These are phyloP conservation scores for Murraya paniculata DNA, from an alignment of 345 rosid genomes.

Conservation along the genomic window DNA sequence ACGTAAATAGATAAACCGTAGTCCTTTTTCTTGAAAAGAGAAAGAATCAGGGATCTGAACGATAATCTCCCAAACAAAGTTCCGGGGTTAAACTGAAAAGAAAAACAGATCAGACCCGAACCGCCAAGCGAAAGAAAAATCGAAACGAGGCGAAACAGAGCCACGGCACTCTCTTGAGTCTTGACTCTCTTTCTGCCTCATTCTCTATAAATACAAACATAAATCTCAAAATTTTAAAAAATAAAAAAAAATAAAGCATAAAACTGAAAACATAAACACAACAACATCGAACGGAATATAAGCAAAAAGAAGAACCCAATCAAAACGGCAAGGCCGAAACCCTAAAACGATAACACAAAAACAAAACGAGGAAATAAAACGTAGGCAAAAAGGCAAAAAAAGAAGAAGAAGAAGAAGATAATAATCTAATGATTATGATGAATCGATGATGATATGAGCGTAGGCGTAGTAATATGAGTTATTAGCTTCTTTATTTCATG, in stretches of 20 bases:
- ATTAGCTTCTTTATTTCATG: slow-evolving; percentile 10
- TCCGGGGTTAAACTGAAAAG: background rate
- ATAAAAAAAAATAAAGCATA: background rate
- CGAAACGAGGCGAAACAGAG: background rate
- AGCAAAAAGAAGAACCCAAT: slow-evolving; percentile 1
- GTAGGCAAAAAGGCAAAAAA: too few relatives aligned
- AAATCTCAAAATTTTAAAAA: background rate
- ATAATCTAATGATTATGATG: background rate
- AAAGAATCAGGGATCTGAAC: background rate
- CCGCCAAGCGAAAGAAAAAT: slow-evolving; percentile 5
- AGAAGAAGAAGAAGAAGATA: background rate
- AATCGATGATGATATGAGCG: slow-evolving; percentile 18
- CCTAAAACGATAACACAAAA: slow-evolving; percentile 7
- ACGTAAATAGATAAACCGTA: background rate
- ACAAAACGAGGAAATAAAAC: background rate
- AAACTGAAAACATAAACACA: background rate
- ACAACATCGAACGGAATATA: slow-evolving; percentile 8
- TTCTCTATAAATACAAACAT: slow-evolving; percentile 5
- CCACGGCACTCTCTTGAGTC: background rate
- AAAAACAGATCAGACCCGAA: slow-evolving; percentile 10
- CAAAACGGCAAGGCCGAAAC: slow-evolving; percentile 16
- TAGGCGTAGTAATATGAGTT: background rate
- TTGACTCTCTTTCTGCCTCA: background rate
- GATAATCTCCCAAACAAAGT: background rate
- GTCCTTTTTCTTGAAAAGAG: background rate